These are phyloP conservation scores for Sporothrix phasma DNA, from an alignment of 2,329 filamentous ascomycete species.

Conservation along the genomic window DNA sequence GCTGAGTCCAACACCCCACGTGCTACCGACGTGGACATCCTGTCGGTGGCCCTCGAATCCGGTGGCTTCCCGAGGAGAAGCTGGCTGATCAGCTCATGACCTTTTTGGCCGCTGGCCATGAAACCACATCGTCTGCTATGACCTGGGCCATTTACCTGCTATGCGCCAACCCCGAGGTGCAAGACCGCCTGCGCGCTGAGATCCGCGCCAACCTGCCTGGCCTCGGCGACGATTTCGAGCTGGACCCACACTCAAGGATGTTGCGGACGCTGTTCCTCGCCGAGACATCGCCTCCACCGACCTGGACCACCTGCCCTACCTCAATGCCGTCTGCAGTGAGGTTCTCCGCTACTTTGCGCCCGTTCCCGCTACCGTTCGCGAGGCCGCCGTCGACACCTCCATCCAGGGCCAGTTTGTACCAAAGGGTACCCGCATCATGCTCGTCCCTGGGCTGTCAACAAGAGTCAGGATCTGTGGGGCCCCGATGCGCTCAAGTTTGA, in stretches of 20 bases:
- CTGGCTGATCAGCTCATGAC: slow-evolving; percentile 88
- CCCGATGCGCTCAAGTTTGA: slow-evolving; percentile 63
- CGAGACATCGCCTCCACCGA: slow-evolving; percentile 34
- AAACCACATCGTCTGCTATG: slow-evolving; percentile 66
- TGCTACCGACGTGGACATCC: slow-evolving; percentile 56
- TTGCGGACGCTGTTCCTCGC: slow-evolving; percentile 1
- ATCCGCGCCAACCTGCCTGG: slow-evolving; percentile 51
- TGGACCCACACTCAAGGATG: neutral
- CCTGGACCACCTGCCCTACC: slow-evolving; percentile 67
- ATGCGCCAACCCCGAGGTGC: slow-evolving; percentile 53
- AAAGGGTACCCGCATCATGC: slow-evolving; percentile 57
- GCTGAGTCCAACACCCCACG: neutral
- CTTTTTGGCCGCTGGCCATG: slow-evolving; percentile 73
- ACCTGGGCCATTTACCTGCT: slow-evolving; percentile 68
- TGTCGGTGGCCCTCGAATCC: slow-evolving; percentile 68
- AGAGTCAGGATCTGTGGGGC: slow-evolving; percentile 62
- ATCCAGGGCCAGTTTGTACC: slow-evolving; percentile 58
- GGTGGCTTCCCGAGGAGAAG: slow-evolving; percentile 68
- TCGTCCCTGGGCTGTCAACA: slow-evolving; percentile 61
- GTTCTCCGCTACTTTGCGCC: slow-evolving; percentile 63
- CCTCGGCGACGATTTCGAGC: slow-evolving; percentile 23
- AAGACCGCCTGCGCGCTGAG: slow-evolving; percentile 58
- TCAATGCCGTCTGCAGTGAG: slow-evolving; percentile 71
- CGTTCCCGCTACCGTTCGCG: slow-evolving; percentile 60
- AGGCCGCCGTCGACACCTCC: slow-evolving; percentile 52